Evolutionary conservation across 2,329 filamentous ascomycete species (phyloP).

Genomic region (Verticillium longisporum): DNA sequence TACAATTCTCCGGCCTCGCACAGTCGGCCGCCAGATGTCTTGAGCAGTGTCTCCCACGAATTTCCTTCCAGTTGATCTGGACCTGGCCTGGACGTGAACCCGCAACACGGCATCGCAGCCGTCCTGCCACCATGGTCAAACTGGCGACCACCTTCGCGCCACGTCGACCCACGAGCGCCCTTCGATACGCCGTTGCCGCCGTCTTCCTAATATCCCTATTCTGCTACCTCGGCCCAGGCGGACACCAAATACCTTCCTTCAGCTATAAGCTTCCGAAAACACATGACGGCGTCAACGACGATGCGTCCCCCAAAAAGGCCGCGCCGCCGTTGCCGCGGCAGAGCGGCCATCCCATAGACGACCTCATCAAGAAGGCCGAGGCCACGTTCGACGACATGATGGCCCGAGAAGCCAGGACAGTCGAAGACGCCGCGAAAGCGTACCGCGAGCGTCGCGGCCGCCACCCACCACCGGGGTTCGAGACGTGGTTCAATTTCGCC

Average conservation of each 20-base stretch:
- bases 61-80: neutral
- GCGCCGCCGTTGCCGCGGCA: neutral
- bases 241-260: constrained; percentile 4
- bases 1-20: neutral
- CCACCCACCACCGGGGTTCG: constrained; percentile 42
- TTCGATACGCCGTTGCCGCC: constrained; percentile 55
- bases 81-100: neutral
- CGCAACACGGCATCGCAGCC: neutral
- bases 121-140: constrained; percentile 9
- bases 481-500: constrained; percentile 39
- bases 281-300: neutral
- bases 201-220: constrained; percentile 44
- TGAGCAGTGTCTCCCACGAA: neutral
- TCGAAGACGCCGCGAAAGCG: constrained; percentile 35
- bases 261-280: neutral
- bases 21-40: neutral
- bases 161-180: constrained; percentile 38
- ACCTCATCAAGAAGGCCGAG: constrained; percentile 32
- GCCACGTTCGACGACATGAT: constrained; percentile 29
- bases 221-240: constrained; percentile 19
- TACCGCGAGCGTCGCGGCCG: constrained; percentile 40
- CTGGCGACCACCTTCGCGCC: constrained; percentile 34
- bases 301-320: neutral
- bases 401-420: constrained; percentile 30
- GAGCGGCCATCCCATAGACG: constrained; percentile 34